Conservation (phyloP, 1,284 basidiomycete genomes). For the Irpex lacteus region DNA sequence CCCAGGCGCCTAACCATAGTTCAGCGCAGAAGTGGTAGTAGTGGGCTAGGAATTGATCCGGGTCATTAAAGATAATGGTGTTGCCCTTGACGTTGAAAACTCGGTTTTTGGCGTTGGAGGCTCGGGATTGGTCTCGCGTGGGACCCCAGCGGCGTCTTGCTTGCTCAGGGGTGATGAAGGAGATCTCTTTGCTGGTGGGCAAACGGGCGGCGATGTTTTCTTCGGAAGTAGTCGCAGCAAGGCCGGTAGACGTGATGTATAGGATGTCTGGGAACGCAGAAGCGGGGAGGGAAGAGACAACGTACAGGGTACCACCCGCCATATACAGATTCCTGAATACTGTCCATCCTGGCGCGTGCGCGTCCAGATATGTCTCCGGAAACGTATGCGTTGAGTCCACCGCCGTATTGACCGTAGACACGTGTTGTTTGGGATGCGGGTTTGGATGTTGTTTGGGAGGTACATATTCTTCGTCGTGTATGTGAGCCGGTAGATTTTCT, state of each 20-base stretch:
- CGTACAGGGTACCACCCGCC: slow-evolving; percentile 71
- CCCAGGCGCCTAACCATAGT: slow-evolving; percentile 69
- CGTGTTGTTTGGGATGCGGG: background rate
- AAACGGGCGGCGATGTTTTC: slow-evolving; percentile 66
- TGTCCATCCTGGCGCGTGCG: slow-evolving; percentile 80
- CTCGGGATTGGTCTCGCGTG: background rate
- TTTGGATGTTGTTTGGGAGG: background rate
- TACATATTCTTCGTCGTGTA: slow-evolving; percentile 3
- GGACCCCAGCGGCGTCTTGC: slow-evolving; percentile 63
- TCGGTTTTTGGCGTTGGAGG: slow-evolving; percentile 38
- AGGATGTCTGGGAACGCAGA: slow-evolving; percentile 58
- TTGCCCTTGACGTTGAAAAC: slow-evolving; percentile 69
- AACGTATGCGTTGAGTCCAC: slow-evolving; percentile 28
- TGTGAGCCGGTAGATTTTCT: slow-evolving; percentile 6
- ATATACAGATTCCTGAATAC: slow-evolving; percentile 78
- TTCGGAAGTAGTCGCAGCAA: slow-evolving; percentile 53
- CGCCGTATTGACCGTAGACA: background rate
- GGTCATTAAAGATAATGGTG: slow-evolving; percentile 70
- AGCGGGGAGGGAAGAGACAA: slow-evolving; percentile 47
- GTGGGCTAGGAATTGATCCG: slow-evolving; percentile 69
- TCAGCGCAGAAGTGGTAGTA: slow-evolving; percentile 85
- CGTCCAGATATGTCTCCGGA: slow-evolving; percentile 50
- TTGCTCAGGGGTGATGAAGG: slow-evolving; percentile 55
- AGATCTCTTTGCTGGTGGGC: slow-evolving; percentile 62
- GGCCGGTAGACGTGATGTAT: slow-evolving; percentile 68